Base-by-base conservation (phyloP, 345 rosid species). In the Eucalyptus erythrocorys region DNA sequence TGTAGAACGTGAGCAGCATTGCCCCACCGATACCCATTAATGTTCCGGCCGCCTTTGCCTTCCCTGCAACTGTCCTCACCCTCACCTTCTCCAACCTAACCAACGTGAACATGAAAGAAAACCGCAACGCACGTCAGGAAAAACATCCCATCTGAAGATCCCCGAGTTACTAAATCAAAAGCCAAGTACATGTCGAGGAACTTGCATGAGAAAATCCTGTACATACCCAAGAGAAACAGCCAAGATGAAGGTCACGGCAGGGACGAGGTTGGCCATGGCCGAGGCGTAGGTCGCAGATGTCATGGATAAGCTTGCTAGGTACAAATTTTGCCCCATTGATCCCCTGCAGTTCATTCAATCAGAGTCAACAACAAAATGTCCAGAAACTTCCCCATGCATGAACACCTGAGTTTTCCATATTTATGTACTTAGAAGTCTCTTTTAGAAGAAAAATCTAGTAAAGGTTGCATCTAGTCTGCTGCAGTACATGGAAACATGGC, bases 1-100 rank as follows among this genome's bases (percentile, higher is more conserved):
- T 95, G 95, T 94, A 95, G 45, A 96, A 89, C 10, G 99, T 97
- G 99, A 97, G 96, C 34, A 95, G 95, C 99, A 95, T 96, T 2
- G 99, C 98, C 90, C 99, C 99, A 26, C 89, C 89, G 10, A 97
- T 94, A 5, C 98, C 96, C 82, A 97, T 91, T 16, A 87, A 92
- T 26, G 99, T 97, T 86, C 99, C 99, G 21, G 93, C 32, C 19
- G 94, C 90, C 90, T 96, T 97, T 26, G 99, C 99, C 47, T 93
- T 47, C 90, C 98, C 94, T 7, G 89, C 95, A 61, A 91, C 30
- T 89, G 92, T 94, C 94, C 89, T 96, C 87, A 94, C 34, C 59
- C 95, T 91, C 64, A 97, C 89, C 6, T 81, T 94, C 93, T 97
- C 99, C 88, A 97, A 76, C 94, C 99, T 97, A 50, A 57, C 45